Evolutionary conservation across 2,329 filamentous ascomycete genomes (phyloP).

Genomic region (Colletotrichum trifolii): DNA sequence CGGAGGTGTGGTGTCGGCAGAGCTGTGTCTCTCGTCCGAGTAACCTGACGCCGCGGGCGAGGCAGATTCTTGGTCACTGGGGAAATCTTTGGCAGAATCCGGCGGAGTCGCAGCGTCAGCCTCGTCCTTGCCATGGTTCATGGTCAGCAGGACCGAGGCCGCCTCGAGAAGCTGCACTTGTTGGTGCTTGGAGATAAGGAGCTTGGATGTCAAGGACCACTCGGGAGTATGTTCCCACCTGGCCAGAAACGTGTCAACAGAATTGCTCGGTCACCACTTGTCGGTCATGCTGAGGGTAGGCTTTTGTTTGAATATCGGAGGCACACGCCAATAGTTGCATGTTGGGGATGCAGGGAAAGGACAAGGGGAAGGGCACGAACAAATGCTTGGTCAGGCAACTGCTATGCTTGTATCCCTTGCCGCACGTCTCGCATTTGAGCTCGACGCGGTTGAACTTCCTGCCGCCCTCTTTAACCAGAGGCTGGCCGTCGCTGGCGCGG

Average conservation of each 20-base stretch:
- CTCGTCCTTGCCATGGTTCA: slow-evolving; percentile 69
- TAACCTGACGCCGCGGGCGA: slow-evolving; percentile 86
- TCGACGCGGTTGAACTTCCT: slow-evolving; percentile 87
- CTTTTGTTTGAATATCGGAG: slow-evolving; percentile 44
- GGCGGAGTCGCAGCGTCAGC: slow-evolving; percentile 69
- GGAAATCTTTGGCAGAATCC: slow-evolving; percentile 73
- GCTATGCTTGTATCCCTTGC: slow-evolving; percentile 99
- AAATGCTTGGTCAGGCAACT: slow-evolving; percentile 99
- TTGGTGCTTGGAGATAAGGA: slow-evolving; percentile 99
- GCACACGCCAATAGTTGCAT: not conserved
- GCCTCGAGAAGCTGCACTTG: slow-evolving; percentile 98
- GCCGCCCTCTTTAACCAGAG: slow-evolving; percentile 81
- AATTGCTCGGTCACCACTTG: slow-evolving; percentile 27
- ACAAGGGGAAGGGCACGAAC: slow-evolving; percentile 83
- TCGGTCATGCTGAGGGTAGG: slow-evolving; percentile 5
- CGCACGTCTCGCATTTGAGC: slow-evolving; percentile 96
- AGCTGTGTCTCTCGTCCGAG: slow-evolving; percentile 83
- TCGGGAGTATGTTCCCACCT: slow-evolving; percentile 99
- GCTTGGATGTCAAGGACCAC: slow-evolving; percentile 96
- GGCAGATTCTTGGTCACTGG: slow-evolving; percentile 81
- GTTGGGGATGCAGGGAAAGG: slow-evolving; percentile 56
- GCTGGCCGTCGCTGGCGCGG: slow-evolving; percentile 87
- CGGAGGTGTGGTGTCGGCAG: slow-evolving; percentile 91
- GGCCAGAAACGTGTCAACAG: slow-evolving; percentile 49
- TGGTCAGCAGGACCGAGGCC: slow-evolving; percentile 92